Percentiles rank a stretch among this genome's conserved stretches.
These are phyloP conservation scores for Spathaspora girioi DNA, from an alignment of 805 yeast genomes.

Conservation along the genomic window DNA sequence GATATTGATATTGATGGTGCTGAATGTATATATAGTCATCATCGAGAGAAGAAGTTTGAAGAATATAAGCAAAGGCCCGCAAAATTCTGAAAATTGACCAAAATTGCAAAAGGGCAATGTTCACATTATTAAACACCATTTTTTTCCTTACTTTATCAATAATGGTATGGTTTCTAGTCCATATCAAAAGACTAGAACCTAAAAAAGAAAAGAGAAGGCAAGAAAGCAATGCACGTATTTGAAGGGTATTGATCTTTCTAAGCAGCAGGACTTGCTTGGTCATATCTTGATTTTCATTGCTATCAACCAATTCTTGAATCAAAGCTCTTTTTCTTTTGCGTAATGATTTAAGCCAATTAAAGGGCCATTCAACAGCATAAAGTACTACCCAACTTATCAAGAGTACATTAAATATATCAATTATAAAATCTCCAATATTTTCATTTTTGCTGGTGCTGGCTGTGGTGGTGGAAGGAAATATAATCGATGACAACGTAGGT, in stretches of 20 bases:
- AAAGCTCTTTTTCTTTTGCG: slow-evolving; percentile 12
- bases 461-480: slow-evolving; percentile 16
- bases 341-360: slow-evolving; percentile 34
- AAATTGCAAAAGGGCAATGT: slow-evolving; percentile 30
- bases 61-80: slow-evolving; percentile 5
- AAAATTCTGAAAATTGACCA: slow-evolving; percentile 8
- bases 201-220: slow-evolving; percentile 25
- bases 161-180: slow-evolving; percentile 21
- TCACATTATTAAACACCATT: slow-evolving; percentile 32
- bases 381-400: slow-evolving; percentile 32
- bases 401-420: slow-evolving; percentile 28
- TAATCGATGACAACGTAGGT: slow-evolving; percentile 24
- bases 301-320: slow-evolving; percentile 9
- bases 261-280: slow-evolving; percentile 8
- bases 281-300: background rate
- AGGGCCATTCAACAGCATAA: slow-evolving; percentile 38
- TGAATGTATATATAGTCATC: background rate
- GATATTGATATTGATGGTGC: background rate
- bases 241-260: slow-evolving; percentile 12
- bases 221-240: slow-evolving; percentile 17
- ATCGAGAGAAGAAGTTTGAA: slow-evolving; percentile 7
- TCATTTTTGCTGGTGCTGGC: slow-evolving; percentile 8
- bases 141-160: slow-evolving; percentile 22
- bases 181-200: slow-evolving; percentile 24
- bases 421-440: slow-evolving; percentile 23